These are phyloP conservation scores for Byssochlamys sp. DNA, from an alignment of 2,329 filamentous ascomycete genomes.

Conservation along the genomic window DNA sequence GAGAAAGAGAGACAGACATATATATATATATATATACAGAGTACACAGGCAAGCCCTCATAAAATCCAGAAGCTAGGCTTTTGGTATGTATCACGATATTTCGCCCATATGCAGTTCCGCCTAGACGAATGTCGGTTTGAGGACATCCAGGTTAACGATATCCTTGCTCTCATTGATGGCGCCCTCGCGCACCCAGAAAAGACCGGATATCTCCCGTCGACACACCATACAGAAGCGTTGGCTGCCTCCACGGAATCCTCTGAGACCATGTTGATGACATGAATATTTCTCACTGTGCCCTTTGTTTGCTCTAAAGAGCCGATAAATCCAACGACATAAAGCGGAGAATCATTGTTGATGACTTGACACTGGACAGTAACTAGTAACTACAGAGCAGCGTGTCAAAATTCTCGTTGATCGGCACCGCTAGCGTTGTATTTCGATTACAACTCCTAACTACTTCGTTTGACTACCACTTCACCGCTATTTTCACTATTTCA, in stretches of 20 bases:
- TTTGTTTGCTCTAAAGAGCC: conserved; percentile 55
- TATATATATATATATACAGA: not conserved
- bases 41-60: not conserved
- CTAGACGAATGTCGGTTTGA: conserved; percentile 65
- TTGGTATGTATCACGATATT: conserved; percentile 45
- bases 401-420: no score
- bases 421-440: no score
- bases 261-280: conserved; percentile 72
- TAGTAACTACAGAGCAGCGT: conserved; percentile 18
- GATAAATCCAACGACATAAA: conserved; percentile 60
- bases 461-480: not conserved
- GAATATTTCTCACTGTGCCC: conserved; percentile 67
- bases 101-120: conserved; percentile 76
- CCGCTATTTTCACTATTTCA: not conserved
- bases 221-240: conserved; percentile 65
- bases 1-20: not conserved
- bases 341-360: conserved; percentile 73
- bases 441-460: no score
- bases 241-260: conserved; percentile 79
- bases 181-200: conserved; percentile 88
- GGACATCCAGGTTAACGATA: conserved; percentile 63
- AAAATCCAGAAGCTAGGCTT: conserved; percentile 37
- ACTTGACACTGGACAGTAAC: conserved; percentile 76
- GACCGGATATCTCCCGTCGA: conserved; percentile 72
- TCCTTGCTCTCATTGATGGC: conserved; percentile 69